Conservation (phyloP, 257 asterid genomes). For the Nicotiana knightiana region DNA sequence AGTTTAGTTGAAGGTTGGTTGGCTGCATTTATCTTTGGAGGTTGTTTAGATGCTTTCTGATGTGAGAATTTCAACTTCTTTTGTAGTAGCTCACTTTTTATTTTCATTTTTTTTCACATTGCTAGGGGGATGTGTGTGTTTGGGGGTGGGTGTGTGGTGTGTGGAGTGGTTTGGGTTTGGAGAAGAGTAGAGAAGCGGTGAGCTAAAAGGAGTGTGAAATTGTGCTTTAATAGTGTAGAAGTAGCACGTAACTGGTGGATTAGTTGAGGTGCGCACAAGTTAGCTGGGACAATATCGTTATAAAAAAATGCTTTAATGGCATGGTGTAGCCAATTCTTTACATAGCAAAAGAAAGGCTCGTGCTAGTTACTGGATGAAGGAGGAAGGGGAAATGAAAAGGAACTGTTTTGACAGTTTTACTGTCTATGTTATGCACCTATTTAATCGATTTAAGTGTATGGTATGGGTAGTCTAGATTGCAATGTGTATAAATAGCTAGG, state of each 20-base stretch:
- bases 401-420: neutral
- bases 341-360: neutral
- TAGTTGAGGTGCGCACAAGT: neutral
- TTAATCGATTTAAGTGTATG: neutral
- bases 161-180: neutral
- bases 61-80: neutral
- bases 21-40: constrained; percentile 4
- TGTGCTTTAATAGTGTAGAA: neutral
- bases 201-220: neutral
- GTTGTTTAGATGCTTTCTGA: neutral
- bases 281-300: neutral
- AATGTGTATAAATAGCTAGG: neutral
- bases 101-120: neutral
- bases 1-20: neutral
- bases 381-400: neutral
- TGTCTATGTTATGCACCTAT: neutral
- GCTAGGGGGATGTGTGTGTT: too few relatives aligned
- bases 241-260: neutral
- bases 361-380: neutral
- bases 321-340: neutral
- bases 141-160: too few relatives aligned
- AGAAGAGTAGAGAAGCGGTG: neutral
- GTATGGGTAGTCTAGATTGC: neutral
- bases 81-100: neutral
- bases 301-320: neutral